Percentiles rank a stretch among this genome's conserved stretches.
Conservation (phyloP, 2,329 filamentous ascomycete genomes). For the Scedosporium aurantiacum region DNA sequence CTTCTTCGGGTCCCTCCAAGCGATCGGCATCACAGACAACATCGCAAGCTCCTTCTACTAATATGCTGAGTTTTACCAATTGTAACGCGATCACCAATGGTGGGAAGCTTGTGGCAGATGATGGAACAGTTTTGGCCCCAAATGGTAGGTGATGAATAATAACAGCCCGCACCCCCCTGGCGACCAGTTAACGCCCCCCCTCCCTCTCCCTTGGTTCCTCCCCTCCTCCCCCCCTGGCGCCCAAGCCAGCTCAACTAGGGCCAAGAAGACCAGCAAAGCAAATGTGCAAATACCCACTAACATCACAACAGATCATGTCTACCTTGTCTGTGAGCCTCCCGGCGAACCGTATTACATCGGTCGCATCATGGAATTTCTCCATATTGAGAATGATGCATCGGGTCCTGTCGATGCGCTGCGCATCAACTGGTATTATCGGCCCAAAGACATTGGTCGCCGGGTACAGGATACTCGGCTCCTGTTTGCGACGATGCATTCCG, state of each 20-base stretch:
- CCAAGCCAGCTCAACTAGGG: not conserved
- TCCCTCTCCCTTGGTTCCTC: conserved; percentile 3
- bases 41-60: conserved; percentile 47
- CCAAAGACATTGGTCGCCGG: conserved; percentile 89
- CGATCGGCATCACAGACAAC: conserved; percentile 6
- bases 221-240: not conserved
- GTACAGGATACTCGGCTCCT: conserved; percentile 82
- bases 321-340: conserved; percentile 92
- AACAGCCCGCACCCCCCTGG: not conserved
- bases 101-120: conserved; percentile 75
- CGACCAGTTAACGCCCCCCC: not conserved
- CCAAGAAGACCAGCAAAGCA: not conserved
- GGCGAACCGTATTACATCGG: conserved; percentile 97
- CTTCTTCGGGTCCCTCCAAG: not conserved
- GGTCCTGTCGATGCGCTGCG: conserved; percentile 75
- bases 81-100: conserved; percentile 58
- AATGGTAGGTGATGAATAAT: conserved; percentile 57
- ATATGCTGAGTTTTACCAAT: conserved; percentile 80
- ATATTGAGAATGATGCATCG: conserved; percentile 60
- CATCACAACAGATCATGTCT: conserved; percentile 56
- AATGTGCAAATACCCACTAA: conserved; percentile 2
- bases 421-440: conserved; percentile 97
- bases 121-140: conserved; percentile 70
- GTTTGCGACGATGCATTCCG: conserved; percentile 97
- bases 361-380: conserved; percentile 96